These are phyloP conservation scores for Suillus subalutaceus DNA, from an alignment of 768 basidiomycete species.

Conservation along the genomic window DNA sequence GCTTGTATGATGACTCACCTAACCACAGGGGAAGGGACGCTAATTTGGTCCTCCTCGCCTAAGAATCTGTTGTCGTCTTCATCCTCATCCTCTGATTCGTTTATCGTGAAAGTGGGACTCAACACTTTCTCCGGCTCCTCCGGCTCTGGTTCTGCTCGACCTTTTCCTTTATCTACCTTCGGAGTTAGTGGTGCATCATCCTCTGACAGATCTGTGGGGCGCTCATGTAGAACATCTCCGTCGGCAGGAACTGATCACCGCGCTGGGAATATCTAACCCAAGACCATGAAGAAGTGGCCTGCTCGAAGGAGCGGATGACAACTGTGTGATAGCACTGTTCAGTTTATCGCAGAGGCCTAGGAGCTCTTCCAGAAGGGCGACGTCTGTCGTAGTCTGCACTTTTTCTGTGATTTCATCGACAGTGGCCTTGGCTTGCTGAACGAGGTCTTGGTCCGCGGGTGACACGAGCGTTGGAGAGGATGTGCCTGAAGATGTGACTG, in stretches of 20 bases:
- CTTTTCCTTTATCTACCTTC: constrained; percentile 78
- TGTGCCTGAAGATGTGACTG: constrained; percentile 8
- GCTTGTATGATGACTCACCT: background rate
- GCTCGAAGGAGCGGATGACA: constrained; percentile 41
- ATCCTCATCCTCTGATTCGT: constrained; percentile 56
- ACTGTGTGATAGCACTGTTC: constrained; percentile 53
- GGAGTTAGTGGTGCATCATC: constrained; percentile 54
- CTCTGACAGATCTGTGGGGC: constrained; percentile 10
- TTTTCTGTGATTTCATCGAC: constrained; percentile 52
- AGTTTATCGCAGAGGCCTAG: constrained; percentile 75
- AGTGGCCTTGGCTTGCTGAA: constrained; percentile 54
- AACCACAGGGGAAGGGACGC: constrained; percentile 33
- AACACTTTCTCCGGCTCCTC: constrained; percentile 72
- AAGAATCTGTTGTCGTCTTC: constrained; percentile 40
- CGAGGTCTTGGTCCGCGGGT: constrained; percentile 37
- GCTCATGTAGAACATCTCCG: constrained; percentile 27
- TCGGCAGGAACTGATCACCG: constrained; percentile 29
- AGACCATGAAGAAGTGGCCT: constrained; percentile 47
- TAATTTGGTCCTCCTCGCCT: constrained; percentile 28
- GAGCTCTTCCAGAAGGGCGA: constrained; percentile 64
- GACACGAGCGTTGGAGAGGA: constrained; percentile 12
- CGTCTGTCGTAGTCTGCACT: constrained; percentile 60
- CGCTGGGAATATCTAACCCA: constrained; percentile 41
- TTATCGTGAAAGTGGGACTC: constrained; percentile 62
- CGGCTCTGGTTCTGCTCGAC: constrained; percentile 66